Conservation (phyloP, 2,329 filamentous ascomycete species). For the Dactylellina drechsleri region DNA sequence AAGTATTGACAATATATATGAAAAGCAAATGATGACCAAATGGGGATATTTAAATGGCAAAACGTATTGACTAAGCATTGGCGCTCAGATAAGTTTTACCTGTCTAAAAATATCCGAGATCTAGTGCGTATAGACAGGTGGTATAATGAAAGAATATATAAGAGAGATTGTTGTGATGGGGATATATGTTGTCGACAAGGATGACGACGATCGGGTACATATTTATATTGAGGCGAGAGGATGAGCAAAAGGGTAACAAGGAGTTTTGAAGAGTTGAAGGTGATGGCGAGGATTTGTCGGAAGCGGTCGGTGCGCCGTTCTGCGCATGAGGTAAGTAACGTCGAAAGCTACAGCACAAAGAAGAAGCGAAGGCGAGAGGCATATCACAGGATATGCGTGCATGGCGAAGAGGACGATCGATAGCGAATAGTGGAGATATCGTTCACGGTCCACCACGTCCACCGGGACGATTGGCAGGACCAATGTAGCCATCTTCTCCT, state of each 20-base stretch:
- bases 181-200: not conserved
- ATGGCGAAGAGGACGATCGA: conserved; percentile 16
- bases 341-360: conserved; percentile 29
- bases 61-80: conserved; percentile 13
- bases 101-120: conserved; percentile 46
- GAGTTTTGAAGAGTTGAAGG: conserved; percentile 1
- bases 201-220: conserved; percentile 19
- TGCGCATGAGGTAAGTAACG: conserved; percentile 45
- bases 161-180: conserved; percentile 32
- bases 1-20: conserved; percentile 34
- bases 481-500: conserved; percentile 57
- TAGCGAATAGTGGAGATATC: conserved; percentile 19
- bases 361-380: conserved; percentile 20
- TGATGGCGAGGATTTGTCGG: conserved; percentile 3
- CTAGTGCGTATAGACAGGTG: conserved; percentile 50
- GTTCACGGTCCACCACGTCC: conserved; percentile 51
- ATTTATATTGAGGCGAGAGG: conserved; percentile 16
- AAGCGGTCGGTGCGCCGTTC: conserved; percentile 35
- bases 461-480: conserved; percentile 49
- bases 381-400: conserved; percentile 35
- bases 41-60: conserved; percentile 6
- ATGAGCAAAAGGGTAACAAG: conserved; percentile 4
- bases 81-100: conserved; percentile 30
- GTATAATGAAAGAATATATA: conserved; percentile 28
- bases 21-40: conserved; percentile 17